Base-by-base conservation (phyloP, 345 rosid genomes). In the Psidium guajava region DNA sequence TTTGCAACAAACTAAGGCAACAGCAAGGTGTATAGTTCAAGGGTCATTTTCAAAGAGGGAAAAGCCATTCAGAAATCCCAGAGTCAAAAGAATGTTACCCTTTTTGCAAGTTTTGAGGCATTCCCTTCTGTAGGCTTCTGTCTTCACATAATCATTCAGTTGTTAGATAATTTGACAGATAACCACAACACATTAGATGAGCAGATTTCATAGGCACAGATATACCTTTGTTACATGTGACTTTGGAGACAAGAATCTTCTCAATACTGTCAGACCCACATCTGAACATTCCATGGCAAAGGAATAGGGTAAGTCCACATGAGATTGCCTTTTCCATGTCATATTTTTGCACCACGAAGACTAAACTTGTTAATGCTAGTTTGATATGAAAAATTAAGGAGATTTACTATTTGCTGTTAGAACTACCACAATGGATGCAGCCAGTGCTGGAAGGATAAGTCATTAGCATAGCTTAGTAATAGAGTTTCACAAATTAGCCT, bases 221-320 rank as follows among this genome's bases (percentile, higher is more conserved):
- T 86, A 87, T 91, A 98, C 99, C 99, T 93, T 88, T 84, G 89
- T 54, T 11, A 85, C 40, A 21, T 85, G 44, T 87, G 92, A 90
- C 22, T 92, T 87, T 73, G 98, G 95, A 73, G 91, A 27, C 92
- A 97, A 91, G 91, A 96, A 98, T 87, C 97, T 93, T 89, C 93
- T 92, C 89, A 98, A 90, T 81, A 98, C 91, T 54, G 98, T 94
- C 88, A 97, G 98, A 56, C 99, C 99, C 87, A 95, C 96, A 91
- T 95, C 99, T 97, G 96, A 86, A 90, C 36, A 36, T 18, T 8
- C 80, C 42, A 69, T 69, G 36, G 36, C 47, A 36, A 69, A 36
- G 47, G 18, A 0, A 9, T 69, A 69, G 47, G 77, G 80, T 69
- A 69, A 69, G 80, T 69, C 24, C 25, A 69, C 44, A 82, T 52